Evolutionary conservation across 768 basidiomycete genomes (phyloP).

Genomic region (Boletus rubroflammeus): DNA sequence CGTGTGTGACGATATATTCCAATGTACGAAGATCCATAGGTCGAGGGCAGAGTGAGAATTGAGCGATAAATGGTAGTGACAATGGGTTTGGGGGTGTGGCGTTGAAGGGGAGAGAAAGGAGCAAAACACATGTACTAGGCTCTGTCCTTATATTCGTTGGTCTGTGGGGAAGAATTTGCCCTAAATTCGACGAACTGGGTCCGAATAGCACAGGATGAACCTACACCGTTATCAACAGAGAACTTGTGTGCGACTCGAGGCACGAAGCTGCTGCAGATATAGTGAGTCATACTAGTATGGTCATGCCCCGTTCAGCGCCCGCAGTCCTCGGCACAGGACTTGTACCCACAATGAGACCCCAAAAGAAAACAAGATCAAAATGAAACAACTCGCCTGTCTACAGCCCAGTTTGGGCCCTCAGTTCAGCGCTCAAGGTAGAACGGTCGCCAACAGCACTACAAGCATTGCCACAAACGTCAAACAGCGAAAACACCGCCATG

Average conservation of each 20-base stretch:
- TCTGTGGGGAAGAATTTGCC: neutral
- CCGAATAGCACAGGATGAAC: slow-evolving; percentile 12
- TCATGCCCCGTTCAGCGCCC: neutral
- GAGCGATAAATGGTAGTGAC: neutral
- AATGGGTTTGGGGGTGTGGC: neutral
- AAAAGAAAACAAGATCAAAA: neutral
- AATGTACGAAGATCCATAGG: neutral
- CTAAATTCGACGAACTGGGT: neutral
- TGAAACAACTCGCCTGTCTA: neutral
- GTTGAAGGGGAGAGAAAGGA: neutral
- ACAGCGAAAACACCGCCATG: neutral
- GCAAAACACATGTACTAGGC: neutral
- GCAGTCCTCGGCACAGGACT: neutral
- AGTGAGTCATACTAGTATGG: no score
- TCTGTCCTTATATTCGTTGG: neutral
- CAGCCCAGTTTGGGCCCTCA: neutral
- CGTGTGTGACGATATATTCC: slow-evolving; percentile 39
- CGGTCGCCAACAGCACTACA: neutral
- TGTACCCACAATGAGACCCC: neutral
- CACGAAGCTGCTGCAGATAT: neutral
- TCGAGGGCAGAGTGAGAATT: slow-evolving; percentile 3
- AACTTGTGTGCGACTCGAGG: neutral
- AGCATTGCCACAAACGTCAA: neutral
- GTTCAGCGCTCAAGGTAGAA: neutral
- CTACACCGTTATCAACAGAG: neutral